A percentile compares a stretch with the other conserved stretches of the same genome.
Conservation (phyloP, 2,329 filamentous ascomycete genomes). For the Clonostachys rhizophaga region DNA sequence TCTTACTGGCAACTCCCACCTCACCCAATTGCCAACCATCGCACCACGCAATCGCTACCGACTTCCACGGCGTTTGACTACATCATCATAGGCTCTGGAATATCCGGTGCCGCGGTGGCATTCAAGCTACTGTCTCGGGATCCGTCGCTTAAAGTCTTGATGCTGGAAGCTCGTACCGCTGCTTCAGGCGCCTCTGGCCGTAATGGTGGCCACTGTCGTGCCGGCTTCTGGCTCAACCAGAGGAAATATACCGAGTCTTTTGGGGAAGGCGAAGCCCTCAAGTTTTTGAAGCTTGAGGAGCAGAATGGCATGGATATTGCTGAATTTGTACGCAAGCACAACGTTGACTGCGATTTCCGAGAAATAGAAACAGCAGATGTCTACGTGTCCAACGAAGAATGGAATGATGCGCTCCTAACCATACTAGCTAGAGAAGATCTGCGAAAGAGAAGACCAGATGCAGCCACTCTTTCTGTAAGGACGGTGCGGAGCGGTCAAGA, state of each 20-base stretch:
- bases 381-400: constrained; percentile 2
- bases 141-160: constrained; percentile 14
- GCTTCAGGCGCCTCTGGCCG: constrained; percentile 26
- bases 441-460: too few species aligned
- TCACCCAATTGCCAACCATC: constrained; percentile 17
- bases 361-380: constrained; percentile 13
- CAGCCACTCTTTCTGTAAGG: too few species aligned
- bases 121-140: constrained; percentile 10
- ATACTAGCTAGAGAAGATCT: too few species aligned
- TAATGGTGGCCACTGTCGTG: constrained; percentile 27
- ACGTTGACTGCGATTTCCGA: constrained; percentile 10
- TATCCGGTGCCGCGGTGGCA: constrained; percentile 7
- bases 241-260: constrained; percentile 7
- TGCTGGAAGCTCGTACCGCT: constrained; percentile 25
- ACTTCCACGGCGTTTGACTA: constrained; percentile 6
- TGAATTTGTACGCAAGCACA: constrained; percentile 8
- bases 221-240: constrained; percentile 15
- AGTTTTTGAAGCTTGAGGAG: constrained; percentile 12
- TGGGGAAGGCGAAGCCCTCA: constrained; percentile 16
- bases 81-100: constrained; percentile 12
- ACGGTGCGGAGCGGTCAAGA: too few species aligned
- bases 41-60: constrained; percentile 12
- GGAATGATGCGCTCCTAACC: too few species aligned
- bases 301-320: constrained; percentile 10
- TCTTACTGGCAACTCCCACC: constrained; percentile 26